phyloP scores from a whole-genome alignment of 495 filamentous ascomycete genomes.

The Xylaria telfairii region DNA sequence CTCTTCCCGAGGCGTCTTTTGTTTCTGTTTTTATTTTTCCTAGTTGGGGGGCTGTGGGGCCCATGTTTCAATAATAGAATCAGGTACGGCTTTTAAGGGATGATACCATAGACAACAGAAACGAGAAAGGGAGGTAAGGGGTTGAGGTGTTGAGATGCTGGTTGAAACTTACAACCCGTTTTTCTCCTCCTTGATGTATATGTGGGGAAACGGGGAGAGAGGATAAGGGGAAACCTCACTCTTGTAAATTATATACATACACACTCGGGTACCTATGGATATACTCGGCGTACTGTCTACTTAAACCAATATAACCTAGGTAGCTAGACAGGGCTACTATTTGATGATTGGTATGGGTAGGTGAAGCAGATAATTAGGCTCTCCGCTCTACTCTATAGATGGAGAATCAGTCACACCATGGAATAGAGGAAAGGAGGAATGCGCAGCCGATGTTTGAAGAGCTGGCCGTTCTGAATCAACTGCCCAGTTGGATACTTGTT shows the following conservation, averaged over 20 bases:
- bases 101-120: slow-evolving; percentile 19
- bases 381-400: background rate
- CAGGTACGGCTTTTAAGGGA: slow-evolving; percentile 16
- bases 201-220: background rate
- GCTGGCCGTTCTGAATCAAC: background rate
- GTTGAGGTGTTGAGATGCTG: background rate
- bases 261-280: background rate
- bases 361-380: slow-evolving; percentile 1
- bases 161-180: background rate
- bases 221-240: background rate
- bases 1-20: background rate
- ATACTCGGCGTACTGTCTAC: background rate
- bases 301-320: background rate
- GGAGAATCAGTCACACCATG: background rate
- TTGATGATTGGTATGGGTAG: background rate
- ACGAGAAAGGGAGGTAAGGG: background rate
- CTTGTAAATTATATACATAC: slow-evolving; percentile 11
- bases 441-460: background rate
- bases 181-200: background rate
- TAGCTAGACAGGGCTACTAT: background rate
- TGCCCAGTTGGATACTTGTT: background rate
- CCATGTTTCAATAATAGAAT: slow-evolving; percentile 10
- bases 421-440: background rate
- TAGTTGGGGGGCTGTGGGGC: background rate
- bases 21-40: background rate